Percentiles rank a stretch among this genome's conserved stretches.
These are phyloP conservation scores for Papiliotrema flavescens DNA, from an alignment of 1,284 basidiomycete genomes.

Conservation along the genomic window DNA sequence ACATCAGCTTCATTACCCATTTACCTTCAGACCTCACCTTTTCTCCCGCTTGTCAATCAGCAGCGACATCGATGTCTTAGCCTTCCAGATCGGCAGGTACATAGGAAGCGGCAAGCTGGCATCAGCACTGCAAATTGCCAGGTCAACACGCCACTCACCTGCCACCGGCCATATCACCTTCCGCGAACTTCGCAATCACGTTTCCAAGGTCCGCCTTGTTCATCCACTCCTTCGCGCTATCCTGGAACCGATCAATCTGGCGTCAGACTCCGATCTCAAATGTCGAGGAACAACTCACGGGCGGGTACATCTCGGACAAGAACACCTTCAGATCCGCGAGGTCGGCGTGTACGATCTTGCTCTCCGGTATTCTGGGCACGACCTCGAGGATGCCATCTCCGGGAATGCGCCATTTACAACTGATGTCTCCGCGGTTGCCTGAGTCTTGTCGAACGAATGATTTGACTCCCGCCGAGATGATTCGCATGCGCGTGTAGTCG, in stretches of 20 bases:
- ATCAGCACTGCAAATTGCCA: background rate
- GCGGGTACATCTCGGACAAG: conserved; percentile 72
- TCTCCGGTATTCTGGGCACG: conserved; percentile 68
- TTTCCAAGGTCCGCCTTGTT: conserved; percentile 56
- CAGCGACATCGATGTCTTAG: conserved; percentile 72
- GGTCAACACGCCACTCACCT: conserved; percentile 51
- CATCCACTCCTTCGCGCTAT: conserved; percentile 53
- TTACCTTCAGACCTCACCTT: conserved; percentile 55
- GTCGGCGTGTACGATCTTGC: conserved; percentile 61
- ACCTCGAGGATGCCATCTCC: conserved; percentile 81
- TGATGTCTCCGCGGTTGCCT: conserved; percentile 46
- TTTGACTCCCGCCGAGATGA: conserved; percentile 89
- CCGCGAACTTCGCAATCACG: conserved; percentile 65
- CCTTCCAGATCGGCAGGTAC: conserved; percentile 85
- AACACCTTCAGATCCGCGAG: conserved; percentile 63
- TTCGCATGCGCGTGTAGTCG: conserved; percentile 76
- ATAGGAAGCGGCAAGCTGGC: conserved; percentile 68
- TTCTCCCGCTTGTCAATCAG: conserved; percentile 96
- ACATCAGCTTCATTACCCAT: background rate
- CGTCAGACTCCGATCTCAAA: background rate
- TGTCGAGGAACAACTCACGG: conserved; percentile 38
- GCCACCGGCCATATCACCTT: conserved; percentile 56
- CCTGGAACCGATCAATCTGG: conserved; percentile 57
- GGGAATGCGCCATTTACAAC: conserved; percentile 63
- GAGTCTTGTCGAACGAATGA: conserved; percentile 58